Base-by-base conservation (phyloP, 78 protist species). In the Dictyostelium intermedium region DNA sequence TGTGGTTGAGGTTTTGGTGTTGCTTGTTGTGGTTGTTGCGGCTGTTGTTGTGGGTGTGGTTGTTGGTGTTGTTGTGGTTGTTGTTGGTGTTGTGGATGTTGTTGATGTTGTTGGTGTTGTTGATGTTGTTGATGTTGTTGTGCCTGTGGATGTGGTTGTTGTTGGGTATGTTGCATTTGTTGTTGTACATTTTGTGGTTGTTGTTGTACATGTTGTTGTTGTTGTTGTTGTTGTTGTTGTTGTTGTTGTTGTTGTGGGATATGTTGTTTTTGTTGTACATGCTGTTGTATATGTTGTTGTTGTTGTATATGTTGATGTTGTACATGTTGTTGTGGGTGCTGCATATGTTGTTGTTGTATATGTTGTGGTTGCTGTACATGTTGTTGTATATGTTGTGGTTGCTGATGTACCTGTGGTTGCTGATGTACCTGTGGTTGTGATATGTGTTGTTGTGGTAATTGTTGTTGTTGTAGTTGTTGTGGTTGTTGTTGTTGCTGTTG, bases 381-480 rank as follows among this genome's bases (percentile, higher is more conserved):
- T 25, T 25, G 27, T 9, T 60, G 69, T 20, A 1, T 20, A 0
- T 25, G 66, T 18, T 11, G 30, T 18, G 18, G 69, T 23, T 60
- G 69, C 23, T 60, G 69, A 11, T 14, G 69, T 60, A 10, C 6
- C 5, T 60, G 69, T 9, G 69, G 69, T 56, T 56, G 70, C 23
- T 60, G 70, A 8, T 60, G 70, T n/a, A 61, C 32, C n/a, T 18
- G 69, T 23, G 9, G 69, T 23, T 60, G 69, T 18, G 25, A 30
- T 6, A 11, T 11, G 3, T 60, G 69, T 56, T 56, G 66, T 60
- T 56, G 66, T 56, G 8, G 66, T 69, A 30, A 39, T 69, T 69
- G 77, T 69, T 69, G 77, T 69, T 69, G 77, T 25, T 69, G 77
- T 69, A 7, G 39, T 69, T 70, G 35, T 70, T 70, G 78, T n/a